Conservation (phyloP, 1,284 basidiomycete genomes). For the Malassezia sympodialis region DNA sequence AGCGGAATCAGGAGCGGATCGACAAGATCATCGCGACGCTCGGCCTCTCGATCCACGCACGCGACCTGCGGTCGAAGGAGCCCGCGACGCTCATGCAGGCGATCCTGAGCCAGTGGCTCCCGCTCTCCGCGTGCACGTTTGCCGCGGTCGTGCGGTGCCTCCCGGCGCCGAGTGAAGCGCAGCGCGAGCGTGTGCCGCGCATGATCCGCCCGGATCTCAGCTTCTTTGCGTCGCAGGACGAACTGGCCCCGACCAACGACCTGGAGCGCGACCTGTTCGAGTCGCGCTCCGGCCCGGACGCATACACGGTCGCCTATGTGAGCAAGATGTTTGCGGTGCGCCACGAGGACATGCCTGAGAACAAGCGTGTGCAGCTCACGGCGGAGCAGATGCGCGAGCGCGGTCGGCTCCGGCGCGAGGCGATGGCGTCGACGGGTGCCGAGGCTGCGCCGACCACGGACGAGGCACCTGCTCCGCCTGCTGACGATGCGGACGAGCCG, state of each 20-base stretch:
- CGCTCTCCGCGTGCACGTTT: slow-evolving; percentile 83
- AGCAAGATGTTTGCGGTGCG: slow-evolving; percentile 97
- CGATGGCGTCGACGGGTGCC: slow-evolving; percentile 13
- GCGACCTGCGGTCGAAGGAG: slow-evolving; percentile 88
- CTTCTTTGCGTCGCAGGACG: slow-evolving; percentile 45
- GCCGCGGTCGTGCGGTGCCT: slow-evolving; percentile 84
- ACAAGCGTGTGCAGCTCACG: slow-evolving; percentile 53
- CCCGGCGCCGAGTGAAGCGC: slow-evolving; percentile 73
- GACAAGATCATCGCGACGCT: slow-evolving; percentile 77
- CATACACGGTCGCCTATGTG: slow-evolving; percentile 59
- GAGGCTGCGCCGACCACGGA: slow-evolving; percentile 11
- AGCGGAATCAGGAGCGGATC: slow-evolving; percentile 57
- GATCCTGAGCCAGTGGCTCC: slow-evolving; percentile 92
- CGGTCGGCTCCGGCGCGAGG: slow-evolving; percentile 50
- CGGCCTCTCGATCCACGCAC: slow-evolving; percentile 70
- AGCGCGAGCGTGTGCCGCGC: slow-evolving; percentile 72
- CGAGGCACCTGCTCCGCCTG: slow-evolving; percentile 13
- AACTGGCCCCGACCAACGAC: slow-evolving; percentile 60
- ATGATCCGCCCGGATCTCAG: slow-evolving; percentile 76
- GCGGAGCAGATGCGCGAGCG: slow-evolving; percentile 75
- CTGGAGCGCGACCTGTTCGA: slow-evolving; percentile 71
- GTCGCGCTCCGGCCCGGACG: slow-evolving; percentile 26
- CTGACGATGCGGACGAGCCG: slow-evolving; percentile 17
- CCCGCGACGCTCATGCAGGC: slow-evolving; percentile 68
- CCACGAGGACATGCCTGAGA: slow-evolving; percentile 70